phyloP scores from a whole-genome alignment of 306 rosid genomes.

The Cicer bijugum region DNA sequence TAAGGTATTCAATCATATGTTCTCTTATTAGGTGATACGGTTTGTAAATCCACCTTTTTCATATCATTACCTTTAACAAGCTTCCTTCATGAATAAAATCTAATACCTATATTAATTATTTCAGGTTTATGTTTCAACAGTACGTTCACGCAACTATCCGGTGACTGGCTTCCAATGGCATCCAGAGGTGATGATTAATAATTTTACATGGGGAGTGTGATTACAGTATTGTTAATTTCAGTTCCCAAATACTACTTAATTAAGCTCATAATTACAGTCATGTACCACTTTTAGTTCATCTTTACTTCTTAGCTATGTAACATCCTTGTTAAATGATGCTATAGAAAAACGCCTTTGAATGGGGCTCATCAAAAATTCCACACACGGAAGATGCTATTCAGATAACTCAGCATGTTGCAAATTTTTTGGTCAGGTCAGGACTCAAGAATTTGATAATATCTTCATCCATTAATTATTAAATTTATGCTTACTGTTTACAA shows the following conservation, averaged over 20 bases:
- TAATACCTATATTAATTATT: constrained; percentile 38
- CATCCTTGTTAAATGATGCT: constrained; percentile 38
- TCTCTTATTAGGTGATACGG: constrained; percentile 16
- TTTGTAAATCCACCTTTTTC: constrained; percentile 28
- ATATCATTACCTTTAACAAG: neutral
- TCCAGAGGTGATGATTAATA: constrained; percentile 74
- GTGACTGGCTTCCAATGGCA: constrained; percentile 98
- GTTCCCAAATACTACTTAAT: neutral
- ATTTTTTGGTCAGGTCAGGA: constrained; percentile 84
- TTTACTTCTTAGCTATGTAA: constrained; percentile 26
- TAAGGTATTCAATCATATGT: constrained; percentile 53
- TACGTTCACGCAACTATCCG: constrained; percentile 67
- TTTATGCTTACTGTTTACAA: constrained; percentile 20
- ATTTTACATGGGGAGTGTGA: constrained; percentile 27
- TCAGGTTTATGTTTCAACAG: constrained; percentile 87
- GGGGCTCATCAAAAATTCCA: constrained; percentile 69
- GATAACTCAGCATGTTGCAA: constrained; percentile 75
- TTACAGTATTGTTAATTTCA: constrained; percentile 21
- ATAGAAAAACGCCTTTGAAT: constrained; percentile 95
- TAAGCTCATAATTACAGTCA: neutral
- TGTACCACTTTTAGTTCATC: neutral
- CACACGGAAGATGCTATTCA: constrained; percentile 87
- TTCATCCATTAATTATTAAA: neutral
- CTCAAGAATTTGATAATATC: constrained; percentile 13
- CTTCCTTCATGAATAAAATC: constrained; percentile 25